phyloP scores from a whole-genome alignment of 2,329 filamentous ascomycete genomes.

The Albophoma yamanashiensis region DNA sequence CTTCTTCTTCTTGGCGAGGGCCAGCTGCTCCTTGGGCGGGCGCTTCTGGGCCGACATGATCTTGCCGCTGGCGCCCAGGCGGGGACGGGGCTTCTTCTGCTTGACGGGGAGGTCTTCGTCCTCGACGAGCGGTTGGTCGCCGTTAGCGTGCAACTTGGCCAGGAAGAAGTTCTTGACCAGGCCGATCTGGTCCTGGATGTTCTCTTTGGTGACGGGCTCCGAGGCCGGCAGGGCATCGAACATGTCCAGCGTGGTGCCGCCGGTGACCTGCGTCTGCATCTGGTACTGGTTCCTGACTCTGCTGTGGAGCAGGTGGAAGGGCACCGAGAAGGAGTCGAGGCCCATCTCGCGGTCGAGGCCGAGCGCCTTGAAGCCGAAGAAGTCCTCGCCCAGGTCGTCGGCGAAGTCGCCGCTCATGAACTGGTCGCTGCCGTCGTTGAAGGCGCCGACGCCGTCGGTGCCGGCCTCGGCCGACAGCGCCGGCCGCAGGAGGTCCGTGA shows the following conservation, averaged over 20 bases:
- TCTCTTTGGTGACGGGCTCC: conserved; percentile 70
- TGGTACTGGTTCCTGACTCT: conserved; percentile 80
- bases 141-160: conserved; percentile 75
- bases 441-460: conserved; percentile 77
- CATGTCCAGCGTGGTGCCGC: conserved; percentile 46
- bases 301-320: conserved; percentile 85
- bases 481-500: conserved; percentile 86
- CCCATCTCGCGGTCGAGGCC: conserved; percentile 88
- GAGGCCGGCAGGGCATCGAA: conserved; percentile 60
- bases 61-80: conserved; percentile 64
- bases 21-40: conserved; percentile 71
- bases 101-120: conserved; percentile 92
- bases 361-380: conserved; percentile 95
- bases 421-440: conserved; percentile 94
- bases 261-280: conserved; percentile 56
- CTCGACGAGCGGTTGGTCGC: conserved; percentile 72
- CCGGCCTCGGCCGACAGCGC: conserved; percentile 66
- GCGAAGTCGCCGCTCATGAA: conserved; percentile 96
- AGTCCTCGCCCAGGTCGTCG: conserved; percentile 95
- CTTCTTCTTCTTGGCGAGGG: conserved; percentile 79
- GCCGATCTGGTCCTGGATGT: conserved; percentile 69
- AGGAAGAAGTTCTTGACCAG: conserved; percentile 88
- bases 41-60: conserved; percentile 78
- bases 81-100: conserved; percentile 66
- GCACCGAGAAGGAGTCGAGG: conserved; percentile 77